Base-by-base conservation (phyloP, 192 early-diverging fungal species). In the Podila epicladia region DNA sequence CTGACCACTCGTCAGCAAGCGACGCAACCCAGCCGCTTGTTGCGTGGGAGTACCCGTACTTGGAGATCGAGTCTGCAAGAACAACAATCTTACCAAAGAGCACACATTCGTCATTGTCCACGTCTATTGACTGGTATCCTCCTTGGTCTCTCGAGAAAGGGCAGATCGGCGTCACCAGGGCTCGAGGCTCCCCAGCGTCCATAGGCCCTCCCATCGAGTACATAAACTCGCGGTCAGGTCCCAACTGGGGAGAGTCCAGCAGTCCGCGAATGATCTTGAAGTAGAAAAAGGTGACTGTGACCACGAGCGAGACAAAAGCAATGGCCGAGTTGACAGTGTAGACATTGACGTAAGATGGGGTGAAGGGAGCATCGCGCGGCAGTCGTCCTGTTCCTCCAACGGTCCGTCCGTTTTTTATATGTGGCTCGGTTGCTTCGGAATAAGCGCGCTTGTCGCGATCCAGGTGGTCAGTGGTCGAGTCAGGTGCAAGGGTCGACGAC, bases 51-150 rank as follows among this genome's bases (percentile, higher is more conserved):
- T 80, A 80, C 26, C 77, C 77, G 33, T 73, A 73, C 29, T 63
- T 69, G 48, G 77, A 72, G 49, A 80, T 80, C 3, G 77, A 73
- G 41, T 80, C 77, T 22, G 77, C 77, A 1, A 80, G 67, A 4
- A 80, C 48, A 12, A 80, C 71, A 65, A 80, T 80, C 62, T 80
- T 80, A 4, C 77, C 71, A 61, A 80, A 80, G 22, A 80, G 22
- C 37, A 45, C 45, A 32, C 77, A 80, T 33, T 80, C 70, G n/a
- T 41, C 35, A 12, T 9, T 41, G 2, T 65, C 17, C 59, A 17
- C 20, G 15, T 55, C 48, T 60, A 28, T 19, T 29, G 12, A 37
- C 58, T 26, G 53, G 53, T 55, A n/a, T 55, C 53, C 41, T 45
- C 13, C 41, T 45, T 35, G 58, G 38, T 58, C 38, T 15, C 53